phyloP scores from a whole-genome alignment of 345 rosid species.

The Eucalyptus polybractea region DNA sequence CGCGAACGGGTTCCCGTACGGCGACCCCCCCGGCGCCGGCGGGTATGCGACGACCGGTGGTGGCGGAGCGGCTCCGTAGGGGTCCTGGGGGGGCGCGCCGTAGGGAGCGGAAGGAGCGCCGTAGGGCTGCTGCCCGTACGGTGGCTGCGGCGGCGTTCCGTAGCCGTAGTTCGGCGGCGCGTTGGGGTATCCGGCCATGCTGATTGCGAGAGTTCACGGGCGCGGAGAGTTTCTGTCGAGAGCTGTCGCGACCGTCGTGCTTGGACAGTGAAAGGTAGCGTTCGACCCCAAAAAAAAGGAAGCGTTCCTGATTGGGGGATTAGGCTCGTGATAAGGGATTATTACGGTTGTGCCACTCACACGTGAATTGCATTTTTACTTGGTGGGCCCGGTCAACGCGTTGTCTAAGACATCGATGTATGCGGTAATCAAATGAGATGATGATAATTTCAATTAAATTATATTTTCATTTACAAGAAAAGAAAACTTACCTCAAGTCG shows the following conservation, averaged over 20 bases:
- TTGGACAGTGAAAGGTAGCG: background rate
- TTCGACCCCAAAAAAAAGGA: background rate
- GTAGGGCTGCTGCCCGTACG: slow-evolving; percentile 4
- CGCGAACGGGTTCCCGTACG: slow-evolving; percentile 54
- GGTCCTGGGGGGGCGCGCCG: slow-evolving; percentile 35
- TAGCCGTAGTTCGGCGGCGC: slow-evolving; percentile 34
- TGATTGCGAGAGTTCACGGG: background rate
- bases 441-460: background rate
- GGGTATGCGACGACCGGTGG: background rate
- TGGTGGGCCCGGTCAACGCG: background rate
- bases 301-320: background rate
- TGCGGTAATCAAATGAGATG: background rate
- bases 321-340: background rate
- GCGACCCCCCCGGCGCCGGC: background rate
- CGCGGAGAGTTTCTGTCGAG: background rate
- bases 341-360: background rate
- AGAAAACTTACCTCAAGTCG: background rate
- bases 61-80: background rate
- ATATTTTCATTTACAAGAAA: background rate
- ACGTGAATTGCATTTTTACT: background rate
- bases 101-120: slow-evolving; percentile 3
- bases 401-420: background rate
- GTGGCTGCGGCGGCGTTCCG: background rate
- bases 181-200: slow-evolving; percentile 36
- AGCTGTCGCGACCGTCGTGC: background rate